Evolutionary conservation across 73 alveolate genomes (phyloP), one percentile per base, ranked within the genome.

Genomic region (Urostyla sp.): DNA sequence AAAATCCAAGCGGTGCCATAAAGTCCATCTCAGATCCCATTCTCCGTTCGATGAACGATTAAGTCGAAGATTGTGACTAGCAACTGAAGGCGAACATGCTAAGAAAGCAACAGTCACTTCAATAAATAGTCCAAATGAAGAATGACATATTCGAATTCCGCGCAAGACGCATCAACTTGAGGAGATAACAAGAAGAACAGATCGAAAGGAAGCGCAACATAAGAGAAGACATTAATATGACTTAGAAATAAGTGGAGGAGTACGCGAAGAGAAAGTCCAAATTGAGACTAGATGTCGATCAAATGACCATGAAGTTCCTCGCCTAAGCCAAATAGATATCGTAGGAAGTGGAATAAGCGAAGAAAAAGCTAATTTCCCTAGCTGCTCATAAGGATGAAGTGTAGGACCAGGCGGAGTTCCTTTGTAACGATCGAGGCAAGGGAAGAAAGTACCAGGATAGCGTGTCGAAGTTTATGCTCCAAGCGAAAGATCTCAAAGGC

Each of bases 161-260:
- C 21, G 69, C 49, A 0, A 49, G 20, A 0, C 27, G 49, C 27
- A 49, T 69, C 48, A 44, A 69, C 31, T 35, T 69, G 5, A 44
- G 72, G 49, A 45, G 83, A 46, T 6, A 36, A 15, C 44, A 46
- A 49, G 83, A 69, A 32, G 83, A 69, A 49, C 40, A 46, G 1
- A 23, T 23, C 4, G 69, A 30, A 27, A 26, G 27, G 34, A 37
- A 46, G 23, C 23, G 3, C n/a, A 27, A 15, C 6, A n/a, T 69
- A 55, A 69, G 69, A 28, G 83, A 69, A 46, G 83, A 69, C 32
- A 69, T 69, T 20, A 69, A 69, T 27, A 27, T 43, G 18, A 43
- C 49, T 1, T 24, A 69, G 38, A 23, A 7, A 30, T 69, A 69
- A 46, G 49, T 46, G 57, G 55, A 37, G 1, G 83, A 69, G 24